phyloP scores from a whole-genome alignment of 805 yeast genomes.

The Cyberlindnera samutprakarnensis region DNA sequence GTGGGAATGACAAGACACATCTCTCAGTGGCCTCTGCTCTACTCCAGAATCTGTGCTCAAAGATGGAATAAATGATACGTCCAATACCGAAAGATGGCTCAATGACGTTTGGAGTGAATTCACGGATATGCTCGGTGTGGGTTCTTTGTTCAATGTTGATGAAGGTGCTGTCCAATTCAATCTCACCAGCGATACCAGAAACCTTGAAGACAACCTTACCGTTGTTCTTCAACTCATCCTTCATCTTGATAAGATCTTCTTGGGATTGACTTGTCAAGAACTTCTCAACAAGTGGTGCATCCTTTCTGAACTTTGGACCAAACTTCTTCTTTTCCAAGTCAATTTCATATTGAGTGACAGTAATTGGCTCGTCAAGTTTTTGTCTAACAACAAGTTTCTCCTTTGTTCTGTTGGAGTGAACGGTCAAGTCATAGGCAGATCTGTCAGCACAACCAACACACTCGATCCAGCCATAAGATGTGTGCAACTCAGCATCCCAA shows the following conservation, averaged over 20 bases:
- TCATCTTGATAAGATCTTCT: conserved; percentile 73
- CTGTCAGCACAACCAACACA: conserved; percentile 99
- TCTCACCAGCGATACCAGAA: conserved; percentile 49
- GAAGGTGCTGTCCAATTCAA: conserved; percentile 68
- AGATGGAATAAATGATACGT: conserved; percentile 85
- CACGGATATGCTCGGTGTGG: conserved; percentile 85
- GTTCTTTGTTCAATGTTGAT: conserved; percentile 71
- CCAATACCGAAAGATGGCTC: conserved; percentile 99
- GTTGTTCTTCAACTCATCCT: conserved; percentile 52
- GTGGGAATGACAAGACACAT: conserved; percentile 88
- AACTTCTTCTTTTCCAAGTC: conserved; percentile 90
- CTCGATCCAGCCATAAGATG: conserved; percentile 99
- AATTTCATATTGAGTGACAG: conserved; percentile 77
- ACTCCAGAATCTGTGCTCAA: conserved; percentile 93
- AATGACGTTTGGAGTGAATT: conserved; percentile 92
- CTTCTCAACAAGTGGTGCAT: conserved; percentile 86
- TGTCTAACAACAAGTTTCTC: conserved; percentile 94
- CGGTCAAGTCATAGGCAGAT: conserved; percentile 94
- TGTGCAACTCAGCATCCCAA: conserved; percentile 97
- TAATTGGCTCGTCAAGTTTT: conserved; percentile 74
- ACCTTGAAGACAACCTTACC: conserved; percentile 62
- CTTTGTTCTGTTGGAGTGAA: conserved; percentile 90
- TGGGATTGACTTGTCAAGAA: conserved; percentile 73
- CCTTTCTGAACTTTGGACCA: conserved; percentile 96
- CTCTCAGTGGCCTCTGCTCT: conserved; percentile 88